Conservation (phyloP, 768 basidiomycete genomes). For the Tephrocybe rancida region DNA sequence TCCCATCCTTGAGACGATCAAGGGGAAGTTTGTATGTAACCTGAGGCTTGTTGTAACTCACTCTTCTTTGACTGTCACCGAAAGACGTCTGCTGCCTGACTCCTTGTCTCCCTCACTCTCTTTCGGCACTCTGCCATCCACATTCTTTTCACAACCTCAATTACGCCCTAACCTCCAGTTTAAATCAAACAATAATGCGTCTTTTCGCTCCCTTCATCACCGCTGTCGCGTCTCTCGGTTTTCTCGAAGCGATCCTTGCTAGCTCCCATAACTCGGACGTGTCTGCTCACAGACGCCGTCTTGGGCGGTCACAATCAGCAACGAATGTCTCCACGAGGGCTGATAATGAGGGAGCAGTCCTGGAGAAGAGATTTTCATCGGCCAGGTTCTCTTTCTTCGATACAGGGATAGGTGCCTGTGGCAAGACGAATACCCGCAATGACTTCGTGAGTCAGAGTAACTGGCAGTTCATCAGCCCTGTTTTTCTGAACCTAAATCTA, state of each 20-base stretch:
- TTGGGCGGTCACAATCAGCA: slow-evolving; percentile 5
- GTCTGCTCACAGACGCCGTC: slow-evolving; percentile 12
- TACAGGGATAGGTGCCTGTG: slow-evolving; percentile 50
- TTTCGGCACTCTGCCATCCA: slow-evolving; percentile 14
- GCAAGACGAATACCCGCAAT: slow-evolving; percentile 31
- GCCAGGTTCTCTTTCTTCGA: slow-evolving; percentile 33
- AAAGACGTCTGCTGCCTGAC: not conserved
- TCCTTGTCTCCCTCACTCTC: not conserved
- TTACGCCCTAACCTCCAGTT: not conserved
- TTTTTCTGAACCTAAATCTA: not conserved
- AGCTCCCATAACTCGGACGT: slow-evolving; percentile 9
- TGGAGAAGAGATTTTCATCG: slow-evolving; percentile 28
- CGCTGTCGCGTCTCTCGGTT: slow-evolving; percentile 15
- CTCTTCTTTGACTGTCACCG: no score
- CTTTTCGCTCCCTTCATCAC: slow-evolving; percentile 15
- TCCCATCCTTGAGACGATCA: no score
- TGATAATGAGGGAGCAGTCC: slow-evolving; percentile 8
- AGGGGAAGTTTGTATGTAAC: no score
- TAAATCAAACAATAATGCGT: slow-evolving; percentile 17
- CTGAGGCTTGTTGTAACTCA: no score
- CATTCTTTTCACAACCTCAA: slow-evolving; percentile 14
- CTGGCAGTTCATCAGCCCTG: not conserved
- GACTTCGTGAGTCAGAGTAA: slow-evolving; percentile 47
- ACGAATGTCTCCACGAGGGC: slow-evolving; percentile 2
- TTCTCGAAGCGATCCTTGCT: slow-evolving; percentile 12